Percentiles rank a stretch among this genome's conserved stretches.
phyloP scores from a whole-genome alignment of 345 rosid species.

The Streptanthus diversifolius region DNA sequence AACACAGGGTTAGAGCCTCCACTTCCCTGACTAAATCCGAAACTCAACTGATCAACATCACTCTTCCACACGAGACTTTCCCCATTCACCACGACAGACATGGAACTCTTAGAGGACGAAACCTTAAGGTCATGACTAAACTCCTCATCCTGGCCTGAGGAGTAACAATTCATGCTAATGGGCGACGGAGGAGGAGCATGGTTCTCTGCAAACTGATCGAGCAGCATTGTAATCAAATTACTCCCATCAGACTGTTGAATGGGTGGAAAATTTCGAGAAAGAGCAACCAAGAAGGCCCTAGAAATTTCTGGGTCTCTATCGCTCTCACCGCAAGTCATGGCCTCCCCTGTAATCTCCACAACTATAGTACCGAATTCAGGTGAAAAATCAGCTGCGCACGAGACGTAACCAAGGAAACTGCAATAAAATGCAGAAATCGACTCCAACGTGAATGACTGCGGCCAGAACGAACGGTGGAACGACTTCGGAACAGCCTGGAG shows the following conservation, averaged over 20 bases:
- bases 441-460: too few relatives aligned
- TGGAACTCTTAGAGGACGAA: constrained; percentile 40
- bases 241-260: constrained; percentile 51
- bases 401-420: too few relatives aligned
- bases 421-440: too few relatives aligned
- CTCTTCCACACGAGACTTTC: constrained; percentile 53
- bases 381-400: too few relatives aligned
- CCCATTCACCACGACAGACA: constrained; percentile 49
- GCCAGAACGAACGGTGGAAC: too few relatives aligned
- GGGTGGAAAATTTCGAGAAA: constrained; percentile 56
- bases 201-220: constrained; percentile 49
- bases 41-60: constrained; percentile 43
- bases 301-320: constrained; percentile 38
- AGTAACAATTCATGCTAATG: constrained; percentile 35
- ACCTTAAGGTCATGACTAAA: constrained; percentile 56
- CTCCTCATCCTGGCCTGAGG: constrained; percentile 37
- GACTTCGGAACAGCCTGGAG: constrained; percentile 51
- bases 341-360: too few relatives aligned
- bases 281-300: constrained; percentile 56
- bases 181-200: too few relatives aligned
- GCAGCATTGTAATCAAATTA: constrained; percentile 45
- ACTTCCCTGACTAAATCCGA: too few relatives aligned
- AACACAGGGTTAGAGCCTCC: constrained; percentile 24
- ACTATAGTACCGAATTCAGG: too few relatives aligned
- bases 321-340: not conserved